Conservation (phyloP, 352 stramenopile genomes). For the Phytophthora pluvialis region DNA sequence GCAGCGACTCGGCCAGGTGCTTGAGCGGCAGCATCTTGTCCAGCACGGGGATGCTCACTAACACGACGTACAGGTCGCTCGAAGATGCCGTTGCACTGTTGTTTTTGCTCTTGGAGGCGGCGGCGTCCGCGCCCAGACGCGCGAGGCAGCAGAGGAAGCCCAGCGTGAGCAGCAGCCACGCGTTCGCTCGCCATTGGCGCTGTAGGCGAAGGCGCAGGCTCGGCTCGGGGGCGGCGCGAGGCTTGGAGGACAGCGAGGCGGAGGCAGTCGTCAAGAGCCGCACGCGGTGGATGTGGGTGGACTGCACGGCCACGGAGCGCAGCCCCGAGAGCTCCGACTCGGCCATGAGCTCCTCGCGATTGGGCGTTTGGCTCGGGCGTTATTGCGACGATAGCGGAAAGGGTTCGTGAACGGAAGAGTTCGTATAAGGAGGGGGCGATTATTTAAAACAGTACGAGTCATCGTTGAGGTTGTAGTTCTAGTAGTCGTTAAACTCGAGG, state of each 20-base stretch:
- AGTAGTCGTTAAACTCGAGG: background rate
- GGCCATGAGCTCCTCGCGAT: slow-evolving; percentile 29
- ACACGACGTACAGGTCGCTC: slow-evolving; percentile 74
- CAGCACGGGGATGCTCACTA: slow-evolving; percentile 86
- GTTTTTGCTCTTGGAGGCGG: slow-evolving; percentile 21
- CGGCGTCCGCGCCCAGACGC: slow-evolving; percentile 17
- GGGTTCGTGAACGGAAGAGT: background rate
- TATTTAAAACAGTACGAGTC: too few relatives aligned
- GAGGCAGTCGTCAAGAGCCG: slow-evolving; percentile 20
- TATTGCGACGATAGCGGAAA: background rate
- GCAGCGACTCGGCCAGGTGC: slow-evolving; percentile 73
- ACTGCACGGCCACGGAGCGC: slow-evolving; percentile 62
- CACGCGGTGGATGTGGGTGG: slow-evolving; percentile 53
- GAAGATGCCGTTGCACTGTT: slow-evolving; percentile 6
- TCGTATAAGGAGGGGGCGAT: background rate
- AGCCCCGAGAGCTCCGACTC: slow-evolving; percentile 37
- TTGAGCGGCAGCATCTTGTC: slow-evolving; percentile 87
- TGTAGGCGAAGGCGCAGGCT: slow-evolving; percentile 25
- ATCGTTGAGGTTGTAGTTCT: background rate
- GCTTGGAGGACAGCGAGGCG: background rate
- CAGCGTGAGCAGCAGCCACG: slow-evolving; percentile 42
- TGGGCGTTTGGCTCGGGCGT: slow-evolving; percentile 16
- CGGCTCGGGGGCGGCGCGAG: slow-evolving; percentile 3
- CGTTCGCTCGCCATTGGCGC: slow-evolving; percentile 41
- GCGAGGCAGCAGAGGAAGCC: slow-evolving; percentile 32